Evolutionary conservation across 1,284 basidiomycete species (phyloP).

Genomic region (Trametes sp.): DNA sequence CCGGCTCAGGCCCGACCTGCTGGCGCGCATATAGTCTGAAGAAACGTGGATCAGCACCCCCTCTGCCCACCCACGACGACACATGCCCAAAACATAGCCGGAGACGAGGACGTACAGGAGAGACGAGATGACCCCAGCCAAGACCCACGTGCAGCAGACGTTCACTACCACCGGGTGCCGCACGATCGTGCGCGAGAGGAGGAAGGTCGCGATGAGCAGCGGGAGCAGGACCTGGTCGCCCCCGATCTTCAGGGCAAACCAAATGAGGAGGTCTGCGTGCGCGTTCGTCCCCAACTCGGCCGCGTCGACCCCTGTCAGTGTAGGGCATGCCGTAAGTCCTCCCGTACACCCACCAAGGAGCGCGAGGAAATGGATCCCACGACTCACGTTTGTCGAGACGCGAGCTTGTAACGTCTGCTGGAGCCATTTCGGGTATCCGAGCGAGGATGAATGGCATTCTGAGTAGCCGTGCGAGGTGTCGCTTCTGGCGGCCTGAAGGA

Average conservation of each 20-base stretch:
- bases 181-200: slow-evolving; percentile 48
- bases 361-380: neutral
- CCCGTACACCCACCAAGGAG: neutral
- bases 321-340: neutral
- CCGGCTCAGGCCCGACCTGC: slow-evolving; percentile 49
- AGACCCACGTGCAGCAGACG: slow-evolving; percentile 58
- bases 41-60: neutral
- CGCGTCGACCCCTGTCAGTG: slow-evolving; percentile 29
- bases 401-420: slow-evolving; percentile 1
- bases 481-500: neutral
- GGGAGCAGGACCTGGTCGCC: slow-evolving; percentile 59
- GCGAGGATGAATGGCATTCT: neutral
- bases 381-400: slow-evolving; percentile 19
- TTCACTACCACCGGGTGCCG: slow-evolving; percentile 59
- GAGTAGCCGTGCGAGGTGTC: neutral
- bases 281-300: slow-evolving; percentile 29
- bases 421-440: neutral
- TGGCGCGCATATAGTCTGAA: slow-evolving; percentile 44
- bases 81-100: too few relatives aligned
- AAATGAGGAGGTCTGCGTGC: slow-evolving; percentile 40
- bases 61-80: neutral
- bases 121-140: slow-evolving; percentile 44
- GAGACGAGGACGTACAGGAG: slow-evolving; percentile 46
- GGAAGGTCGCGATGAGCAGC: slow-evolving; percentile 54
- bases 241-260: slow-evolving; percentile 55